Evolutionary conservation across 75 land plant species (phyloP).

Genomic region (Cupressus sempervirens): DNA sequence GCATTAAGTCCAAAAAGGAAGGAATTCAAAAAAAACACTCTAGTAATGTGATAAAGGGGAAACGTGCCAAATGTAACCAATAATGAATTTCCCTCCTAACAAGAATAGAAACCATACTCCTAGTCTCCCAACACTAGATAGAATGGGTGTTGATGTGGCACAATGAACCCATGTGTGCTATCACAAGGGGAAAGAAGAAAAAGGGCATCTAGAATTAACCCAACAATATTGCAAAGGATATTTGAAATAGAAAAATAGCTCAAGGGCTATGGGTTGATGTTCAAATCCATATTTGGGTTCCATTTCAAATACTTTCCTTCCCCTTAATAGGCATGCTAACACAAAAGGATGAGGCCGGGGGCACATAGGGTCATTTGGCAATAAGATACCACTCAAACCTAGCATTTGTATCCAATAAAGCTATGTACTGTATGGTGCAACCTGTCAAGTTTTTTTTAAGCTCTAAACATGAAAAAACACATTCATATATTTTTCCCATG

Average conservation of each 20-base stretch:
- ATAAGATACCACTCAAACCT: neutral
- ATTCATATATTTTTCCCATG: neutral
- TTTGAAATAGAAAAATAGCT: neutral
- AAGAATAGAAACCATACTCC: too few species aligned
- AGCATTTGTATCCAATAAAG: neutral
- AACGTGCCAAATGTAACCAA: too few species aligned
- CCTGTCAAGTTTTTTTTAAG: neutral
- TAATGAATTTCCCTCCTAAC: too few species aligned
- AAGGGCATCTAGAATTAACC: neutral
- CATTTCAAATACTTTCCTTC: neutral
- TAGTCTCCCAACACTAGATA: neutral
- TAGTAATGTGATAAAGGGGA: too few species aligned
- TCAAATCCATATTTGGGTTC: too few species aligned
- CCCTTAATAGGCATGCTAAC: neutral
- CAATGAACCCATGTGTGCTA: neutral
- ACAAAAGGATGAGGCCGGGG: neutral
- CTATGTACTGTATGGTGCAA: neutral
- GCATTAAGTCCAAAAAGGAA: too few species aligned
- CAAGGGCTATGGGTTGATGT: neutral
- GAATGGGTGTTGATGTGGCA: neutral
- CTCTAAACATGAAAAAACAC: neutral
- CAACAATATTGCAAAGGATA: neutral
- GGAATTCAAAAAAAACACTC: too few species aligned
- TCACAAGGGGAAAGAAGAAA: neutral
- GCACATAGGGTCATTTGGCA: neutral